These are phyloP conservation scores for Myrica gale DNA, from an alignment of 306 rosid species.

Conservation along the genomic window DNA sequence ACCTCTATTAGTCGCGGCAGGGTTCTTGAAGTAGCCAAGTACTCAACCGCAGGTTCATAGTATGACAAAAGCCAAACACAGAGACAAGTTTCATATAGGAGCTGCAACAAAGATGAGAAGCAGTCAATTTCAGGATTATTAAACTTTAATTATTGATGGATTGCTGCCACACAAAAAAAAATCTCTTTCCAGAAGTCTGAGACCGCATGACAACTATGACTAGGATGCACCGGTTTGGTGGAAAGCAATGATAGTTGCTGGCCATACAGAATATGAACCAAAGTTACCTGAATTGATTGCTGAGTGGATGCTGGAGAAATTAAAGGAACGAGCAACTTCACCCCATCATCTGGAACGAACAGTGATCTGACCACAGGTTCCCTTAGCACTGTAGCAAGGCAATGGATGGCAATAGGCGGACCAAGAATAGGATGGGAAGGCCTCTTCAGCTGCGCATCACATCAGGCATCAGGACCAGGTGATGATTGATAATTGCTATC, in stretches of 20 bases:
- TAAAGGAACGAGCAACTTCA: slow-evolving; percentile 87
- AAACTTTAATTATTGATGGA: background rate
- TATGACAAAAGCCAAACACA: slow-evolving; percentile 95
- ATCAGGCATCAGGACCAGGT: slow-evolving; percentile 13
- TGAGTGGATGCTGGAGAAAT: slow-evolving; percentile 94
- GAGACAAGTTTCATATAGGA: slow-evolving; percentile 92
- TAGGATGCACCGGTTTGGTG: slow-evolving; percentile 7
- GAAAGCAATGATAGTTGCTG: background rate
- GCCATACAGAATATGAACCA: slow-evolving; percentile 17
- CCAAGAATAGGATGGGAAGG: slow-evolving; percentile 86
- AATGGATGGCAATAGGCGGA: slow-evolving; percentile 74
- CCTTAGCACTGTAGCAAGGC: slow-evolving; percentile 82
- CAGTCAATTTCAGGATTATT: slow-evolving; percentile 21
- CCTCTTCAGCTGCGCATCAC: slow-evolving; percentile 68
- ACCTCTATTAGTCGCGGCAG: slow-evolving; percentile 87
- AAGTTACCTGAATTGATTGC: slow-evolving; percentile 87
- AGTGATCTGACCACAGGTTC: slow-evolving; percentile 85
- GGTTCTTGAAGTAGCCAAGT: slow-evolving; percentile 86
- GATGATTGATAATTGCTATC: background rate
- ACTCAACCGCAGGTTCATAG: slow-evolving; percentile 93
- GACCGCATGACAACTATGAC: slow-evolving; percentile 14
- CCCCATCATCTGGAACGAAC: slow-evolving; percentile 88
- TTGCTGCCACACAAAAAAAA: background rate
- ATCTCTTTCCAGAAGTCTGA: background rate
- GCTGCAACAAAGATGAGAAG: slow-evolving; percentile 54